Percentiles rank a stretch among this genome's conserved stretches.
Conservation (phyloP, 2,329 filamentous ascomycete species). For the Lanzia echinophila region DNA sequence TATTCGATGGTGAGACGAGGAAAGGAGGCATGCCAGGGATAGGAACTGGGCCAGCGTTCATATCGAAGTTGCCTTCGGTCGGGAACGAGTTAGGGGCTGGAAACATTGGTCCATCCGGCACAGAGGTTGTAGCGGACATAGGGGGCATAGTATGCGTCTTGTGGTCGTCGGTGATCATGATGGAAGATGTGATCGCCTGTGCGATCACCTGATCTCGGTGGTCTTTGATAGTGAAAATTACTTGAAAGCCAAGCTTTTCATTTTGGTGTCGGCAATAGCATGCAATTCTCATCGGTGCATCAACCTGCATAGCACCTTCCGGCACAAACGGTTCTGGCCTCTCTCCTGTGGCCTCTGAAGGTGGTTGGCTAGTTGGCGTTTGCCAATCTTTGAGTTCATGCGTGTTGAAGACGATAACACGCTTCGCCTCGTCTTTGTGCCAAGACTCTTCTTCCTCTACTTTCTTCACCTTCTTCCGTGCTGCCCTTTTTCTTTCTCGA, state of each 20-base stretch:
- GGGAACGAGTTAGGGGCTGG: conserved; percentile 39
- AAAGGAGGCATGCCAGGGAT: conserved; percentile 39
- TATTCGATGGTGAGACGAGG: conserved; percentile 52
- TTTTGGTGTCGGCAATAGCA: conserved; percentile 95
- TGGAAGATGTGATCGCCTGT: conserved; percentile 78
- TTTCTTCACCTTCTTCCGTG: conserved; percentile 88
- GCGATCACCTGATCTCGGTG: conserved; percentile 67
- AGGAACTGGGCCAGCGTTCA: conserved; percentile 14
- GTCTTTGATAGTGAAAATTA: conserved; percentile 94
- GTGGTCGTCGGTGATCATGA: conserved; percentile 97
- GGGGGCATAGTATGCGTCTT: conserved; percentile 63
- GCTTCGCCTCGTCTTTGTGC: conserved; percentile 69
- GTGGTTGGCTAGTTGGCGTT: conserved; percentile 47
- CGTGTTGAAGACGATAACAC: conserved; percentile 88
- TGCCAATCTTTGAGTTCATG: conserved; percentile 82
- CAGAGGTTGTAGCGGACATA: conserved; percentile 27
- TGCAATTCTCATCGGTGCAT: conserved; percentile 89
- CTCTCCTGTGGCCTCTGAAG: conserved; percentile 39
- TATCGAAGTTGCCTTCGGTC: conserved; percentile 23
- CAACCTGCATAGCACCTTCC: conserved; percentile 65
- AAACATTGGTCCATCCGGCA: conserved; percentile 31
- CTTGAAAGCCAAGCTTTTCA: conserved; percentile 85
- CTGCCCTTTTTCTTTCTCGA: conserved; percentile 83
- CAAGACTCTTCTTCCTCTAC: conserved; percentile 87
- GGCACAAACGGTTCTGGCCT: conserved; percentile 41